A percentile compares a stretch with the other conserved stretches of the same genome.
Conservation (phyloP, 495 filamentous ascomycete genomes). For the Daldinia bambusicola region DNA sequence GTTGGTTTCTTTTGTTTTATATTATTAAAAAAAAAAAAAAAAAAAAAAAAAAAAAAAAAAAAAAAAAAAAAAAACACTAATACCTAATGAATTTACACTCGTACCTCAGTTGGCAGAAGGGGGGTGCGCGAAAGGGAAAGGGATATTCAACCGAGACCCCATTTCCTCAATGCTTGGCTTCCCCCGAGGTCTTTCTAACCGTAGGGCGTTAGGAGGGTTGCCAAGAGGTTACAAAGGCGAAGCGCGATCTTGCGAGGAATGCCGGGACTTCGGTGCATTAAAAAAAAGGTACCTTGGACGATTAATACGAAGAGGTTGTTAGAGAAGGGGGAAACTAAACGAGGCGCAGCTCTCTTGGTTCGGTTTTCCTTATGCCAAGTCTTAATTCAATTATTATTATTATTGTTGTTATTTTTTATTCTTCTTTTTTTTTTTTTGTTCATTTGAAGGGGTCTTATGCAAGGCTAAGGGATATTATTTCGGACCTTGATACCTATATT, state of each 20-base stretch:
- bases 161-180: conserved; percentile 9
- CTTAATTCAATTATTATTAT: not conserved
- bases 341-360: conserved; percentile 31
- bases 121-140: not conserved
- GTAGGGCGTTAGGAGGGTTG: conserved; percentile 22
- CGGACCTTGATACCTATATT: not conserved
- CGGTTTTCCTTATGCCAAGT: conserved; percentile 13
- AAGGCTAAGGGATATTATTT: conserved; percentile 10
- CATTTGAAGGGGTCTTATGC: conserved; percentile 17
- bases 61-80: too few species aligned
- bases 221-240: conserved; percentile 31
- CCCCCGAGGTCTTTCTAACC: conserved; percentile 28
- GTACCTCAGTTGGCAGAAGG: not conserved
- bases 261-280: too few species aligned
- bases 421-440: not conserved
- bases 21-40: not conserved
- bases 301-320: conserved; percentile 43
- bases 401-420: not conserved
- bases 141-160: conserved; percentile 7
- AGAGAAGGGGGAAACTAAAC: conserved; percentile 23
- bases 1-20: not conserved
- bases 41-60: too few species aligned
- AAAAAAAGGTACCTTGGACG: conserved; percentile 28
- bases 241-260: conserved; percentile 25
- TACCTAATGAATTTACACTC: not conserved